These are phyloP conservation scores for Nigrograna mackinnonii DNA, from an alignment of 2,329 filamentous ascomycete species.

Conservation along the genomic window DNA sequence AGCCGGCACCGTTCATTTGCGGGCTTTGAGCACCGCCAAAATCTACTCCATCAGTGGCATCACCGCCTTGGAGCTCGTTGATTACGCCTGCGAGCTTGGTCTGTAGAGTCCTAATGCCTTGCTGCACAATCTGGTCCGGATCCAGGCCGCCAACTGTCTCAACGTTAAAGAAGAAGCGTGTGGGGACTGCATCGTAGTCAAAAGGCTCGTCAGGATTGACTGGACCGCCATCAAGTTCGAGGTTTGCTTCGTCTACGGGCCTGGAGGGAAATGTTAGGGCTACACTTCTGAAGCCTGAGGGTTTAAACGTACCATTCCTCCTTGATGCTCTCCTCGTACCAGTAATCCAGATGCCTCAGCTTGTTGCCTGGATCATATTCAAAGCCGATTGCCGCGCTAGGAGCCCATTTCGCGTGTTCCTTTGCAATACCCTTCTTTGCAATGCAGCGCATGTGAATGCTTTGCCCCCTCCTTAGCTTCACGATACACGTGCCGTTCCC, in stretches of 20 bases:
- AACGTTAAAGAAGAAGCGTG: slow-evolving; percentile 89
- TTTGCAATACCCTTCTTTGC: slow-evolving; percentile 99
- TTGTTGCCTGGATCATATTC: slow-evolving; percentile 99
- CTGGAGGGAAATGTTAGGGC: slow-evolving; percentile 45
- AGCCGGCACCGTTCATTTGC: slow-evolving; percentile 53
- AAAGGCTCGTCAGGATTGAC: slow-evolving; percentile 83
- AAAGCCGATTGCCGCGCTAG: slow-evolving; percentile 88
- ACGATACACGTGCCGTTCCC: slow-evolving; percentile 83
- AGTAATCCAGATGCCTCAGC: slow-evolving; percentile 86
- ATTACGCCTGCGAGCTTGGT: slow-evolving; percentile 86
- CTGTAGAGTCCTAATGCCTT: slow-evolving; percentile 86
- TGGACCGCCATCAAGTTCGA: slow-evolving; percentile 72
- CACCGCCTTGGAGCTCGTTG: slow-evolving; percentile 63
- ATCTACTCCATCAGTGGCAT: slow-evolving; percentile 52
- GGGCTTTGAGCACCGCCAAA: slow-evolving; percentile 70
- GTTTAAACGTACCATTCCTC: slow-evolving; percentile 78
- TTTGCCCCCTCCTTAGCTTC: slow-evolving; percentile 87
- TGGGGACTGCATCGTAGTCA: slow-evolving; percentile 85
- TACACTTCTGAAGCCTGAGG: too few relatives aligned
- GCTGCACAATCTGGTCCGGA: slow-evolving; percentile 85
- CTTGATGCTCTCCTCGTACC: slow-evolving; percentile 85
- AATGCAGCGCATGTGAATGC: slow-evolving; percentile 86
- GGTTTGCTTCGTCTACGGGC: slow-evolving; percentile 84
- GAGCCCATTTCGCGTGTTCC: slow-evolving; percentile 98
- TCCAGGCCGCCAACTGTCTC: slow-evolving; percentile 87